Base-by-base conservation (phyloP, 1,284 basidiomycete genomes). In the Ustilago cynodontis region DNA sequence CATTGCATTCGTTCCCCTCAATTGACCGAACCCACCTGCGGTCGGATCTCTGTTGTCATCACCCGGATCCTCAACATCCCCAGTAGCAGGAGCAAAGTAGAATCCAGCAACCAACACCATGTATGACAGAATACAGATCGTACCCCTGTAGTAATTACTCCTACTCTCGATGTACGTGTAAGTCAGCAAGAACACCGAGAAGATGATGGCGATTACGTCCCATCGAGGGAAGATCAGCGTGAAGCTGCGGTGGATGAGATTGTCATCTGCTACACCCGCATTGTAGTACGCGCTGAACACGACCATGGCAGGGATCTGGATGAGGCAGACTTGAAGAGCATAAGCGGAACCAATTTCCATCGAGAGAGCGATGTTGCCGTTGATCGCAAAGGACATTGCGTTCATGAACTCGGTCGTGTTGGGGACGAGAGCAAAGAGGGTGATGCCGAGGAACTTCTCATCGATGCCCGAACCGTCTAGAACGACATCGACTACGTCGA, bases 341-440 rank as follows among this genome's bases (percentile, higher is more conserved):
- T 99, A 99, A 1, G 97, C 97, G 0, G 95, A 98, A 16, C 97
- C 97, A 78, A 99, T 99, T 87, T 99, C 97, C 94, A 99, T 97
- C 16, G 82, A 84, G 3, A 99, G 88, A 1, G 97, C 94, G 78
- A 99, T 99, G 86, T 99, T 99, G 16, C 93, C 96, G 82, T 97
- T 93, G 80, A 99, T 88, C 18, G 97, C 96, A 84, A 99, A 99
- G n/a, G 94, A 96, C 83, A 99, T 97, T 62, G 97, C 97, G 86
- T 99, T 99, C 96, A 99, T 98, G 86, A 99, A 99, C 87, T 99
- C 97, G 22, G 97, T 99, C 18, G 95, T 98, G 86, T 99, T 99
- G 11, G 97, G 97, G 0, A 99, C 95, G 35, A 99, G 90, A 2
- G 97, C 96, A 82, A 99, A 99, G 10, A 99, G 89, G 0, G 95